Percentiles rank a stretch among this genome's conserved stretches.
phyloP scores from a whole-genome alignment of 306 rosid species.

The Cucurbita ficifolia region DNA sequence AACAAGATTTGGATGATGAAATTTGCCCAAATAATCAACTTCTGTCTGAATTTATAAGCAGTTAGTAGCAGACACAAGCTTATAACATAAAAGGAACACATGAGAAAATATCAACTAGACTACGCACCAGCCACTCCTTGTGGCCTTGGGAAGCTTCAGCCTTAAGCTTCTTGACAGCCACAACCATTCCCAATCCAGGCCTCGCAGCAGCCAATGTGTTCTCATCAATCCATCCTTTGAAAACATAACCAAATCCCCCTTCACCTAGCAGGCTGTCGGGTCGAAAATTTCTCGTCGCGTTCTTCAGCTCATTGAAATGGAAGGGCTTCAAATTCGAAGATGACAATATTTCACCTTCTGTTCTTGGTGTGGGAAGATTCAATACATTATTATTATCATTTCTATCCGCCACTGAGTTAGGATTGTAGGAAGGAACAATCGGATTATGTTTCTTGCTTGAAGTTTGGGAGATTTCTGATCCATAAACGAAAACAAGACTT shows the following conservation, averaged over 20 bases:
- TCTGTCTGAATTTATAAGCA: constrained; percentile 55
- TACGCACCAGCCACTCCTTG: constrained; percentile 88
- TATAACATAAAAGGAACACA: background rate
- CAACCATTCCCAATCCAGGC: constrained; percentile 85
- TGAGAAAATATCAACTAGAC: background rate
- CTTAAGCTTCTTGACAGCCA: constrained; percentile 88
- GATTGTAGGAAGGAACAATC: constrained; percentile 30
- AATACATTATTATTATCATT: constrained; percentile 34
- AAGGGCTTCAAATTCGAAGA: constrained; percentile 66
- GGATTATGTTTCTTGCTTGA: constrained; percentile 36
- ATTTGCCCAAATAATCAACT: constrained; percentile 83
- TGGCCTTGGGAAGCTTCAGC: constrained; percentile 89
- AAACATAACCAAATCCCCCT: constrained; percentile 91
- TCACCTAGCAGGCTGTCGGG: constrained; percentile 85
- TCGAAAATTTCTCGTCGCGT: constrained; percentile 70
- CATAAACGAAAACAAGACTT: constrained; percentile 2
- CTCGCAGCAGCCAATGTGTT: constrained; percentile 36
- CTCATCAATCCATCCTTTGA: constrained; percentile 89
- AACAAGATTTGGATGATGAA: constrained; percentile 78
- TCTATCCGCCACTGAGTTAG: constrained; percentile 36
- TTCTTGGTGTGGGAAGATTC: constrained; percentile 63
- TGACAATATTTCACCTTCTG: constrained; percentile 80
- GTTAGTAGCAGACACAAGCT: constrained; percentile 10
- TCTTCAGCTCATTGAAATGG: constrained; percentile 63
- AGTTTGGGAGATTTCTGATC: constrained; percentile 31